phyloP scores from a whole-genome alignment of 2,329 filamentous ascomycete genomes.

The Epichloe coenophiala region DNA sequence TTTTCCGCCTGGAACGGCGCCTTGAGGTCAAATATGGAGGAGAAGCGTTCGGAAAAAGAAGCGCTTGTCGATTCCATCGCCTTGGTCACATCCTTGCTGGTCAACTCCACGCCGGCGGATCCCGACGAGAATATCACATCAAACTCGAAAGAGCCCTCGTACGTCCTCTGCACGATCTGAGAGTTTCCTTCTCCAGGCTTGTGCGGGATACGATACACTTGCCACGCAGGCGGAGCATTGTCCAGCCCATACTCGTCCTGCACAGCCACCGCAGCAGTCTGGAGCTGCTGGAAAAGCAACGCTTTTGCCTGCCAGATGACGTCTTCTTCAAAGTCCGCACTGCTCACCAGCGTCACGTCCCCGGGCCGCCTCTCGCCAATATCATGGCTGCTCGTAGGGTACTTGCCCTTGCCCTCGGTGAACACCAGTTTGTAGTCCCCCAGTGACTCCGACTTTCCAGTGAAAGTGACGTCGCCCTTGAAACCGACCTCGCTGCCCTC shows the following conservation, averaged over 20 bases:
- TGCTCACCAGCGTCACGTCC: slow-evolving; percentile 64
- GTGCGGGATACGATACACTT: slow-evolving; percentile 69
- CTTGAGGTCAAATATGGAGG: slow-evolving; percentile 50
- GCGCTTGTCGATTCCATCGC: slow-evolving; percentile 54
- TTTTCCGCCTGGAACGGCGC: slow-evolving; percentile 61
- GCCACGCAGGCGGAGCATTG: slow-evolving; percentile 70
- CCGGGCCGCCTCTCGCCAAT: slow-evolving; percentile 56
- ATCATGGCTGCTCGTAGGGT: slow-evolving; percentile 51
- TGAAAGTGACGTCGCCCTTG: slow-evolving; percentile 50
- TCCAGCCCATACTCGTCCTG: slow-evolving; percentile 37
- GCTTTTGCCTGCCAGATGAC: slow-evolving; percentile 76
- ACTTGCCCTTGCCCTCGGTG: slow-evolving; percentile 52
- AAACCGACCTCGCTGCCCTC: slow-evolving; percentile 37
- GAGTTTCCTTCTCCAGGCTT: slow-evolving; percentile 59
- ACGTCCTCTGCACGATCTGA: slow-evolving; percentile 83
- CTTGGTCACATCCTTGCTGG: slow-evolving; percentile 50
- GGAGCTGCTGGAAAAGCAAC: slow-evolving; percentile 40
- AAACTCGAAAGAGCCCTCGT: slow-evolving; percentile 82
- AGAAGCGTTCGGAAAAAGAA: slow-evolving; percentile 63
- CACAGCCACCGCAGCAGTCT: slow-evolving; percentile 34
- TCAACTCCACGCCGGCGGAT: slow-evolving; percentile 44
- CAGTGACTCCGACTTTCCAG: slow-evolving; percentile 56
- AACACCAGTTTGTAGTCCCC: slow-evolving; percentile 71
- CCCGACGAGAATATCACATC: slow-evolving; percentile 81
- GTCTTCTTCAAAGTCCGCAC: slow-evolving; percentile 50